Percentiles rank a stretch among this genome's conserved stretches.
phyloP scores from a whole-genome alignment of 805 yeast species.

The Novakomyces olei region DNA sequence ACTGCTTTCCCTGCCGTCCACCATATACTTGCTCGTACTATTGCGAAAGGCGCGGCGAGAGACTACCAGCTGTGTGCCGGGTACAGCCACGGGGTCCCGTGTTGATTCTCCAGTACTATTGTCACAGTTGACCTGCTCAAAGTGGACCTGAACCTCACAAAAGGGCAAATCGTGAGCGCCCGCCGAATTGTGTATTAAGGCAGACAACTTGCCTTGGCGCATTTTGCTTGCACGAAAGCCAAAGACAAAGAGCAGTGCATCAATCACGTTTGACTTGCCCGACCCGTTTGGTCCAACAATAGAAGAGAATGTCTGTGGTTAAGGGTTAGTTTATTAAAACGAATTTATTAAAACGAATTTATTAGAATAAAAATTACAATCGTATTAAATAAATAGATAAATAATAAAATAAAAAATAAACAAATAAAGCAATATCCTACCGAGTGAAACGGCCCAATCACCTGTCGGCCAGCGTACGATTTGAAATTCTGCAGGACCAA shows the following conservation, averaged over 20 bases:
- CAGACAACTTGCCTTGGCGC: conserved; percentile 89
- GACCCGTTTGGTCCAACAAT: conserved; percentile 98
- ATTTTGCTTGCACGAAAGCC: conserved; percentile 91
- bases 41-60: conserved; percentile 60
- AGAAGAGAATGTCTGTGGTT: conserved; percentile 83
- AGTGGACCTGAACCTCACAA: conserved; percentile 83
- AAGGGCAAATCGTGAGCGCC: conserved; percentile 38
- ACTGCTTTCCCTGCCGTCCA: conserved; percentile 45
- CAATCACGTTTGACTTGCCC: conserved; percentile 94
- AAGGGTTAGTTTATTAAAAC: conserved; percentile 15
- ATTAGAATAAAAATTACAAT: neutral
- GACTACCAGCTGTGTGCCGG: conserved; percentile 40
- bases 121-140: conserved; percentile 47
- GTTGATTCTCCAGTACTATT: conserved; percentile 21
- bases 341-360: neutral
- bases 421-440: too few relatives aligned
- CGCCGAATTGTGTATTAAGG: conserved; percentile 78
- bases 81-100: conserved; percentile 19
- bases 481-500: conserved; percentile 69
- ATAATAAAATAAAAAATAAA: too few relatives aligned
- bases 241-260: conserved; percentile 84
- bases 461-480: conserved; percentile 83
- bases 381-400: too few relatives aligned
- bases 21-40: conserved; percentile 55
- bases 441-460: conserved; percentile 79